phyloP scores from a whole-genome alignment of 2,329 filamentous ascomycete genomes.

The Talaromyces sp. region DNA sequence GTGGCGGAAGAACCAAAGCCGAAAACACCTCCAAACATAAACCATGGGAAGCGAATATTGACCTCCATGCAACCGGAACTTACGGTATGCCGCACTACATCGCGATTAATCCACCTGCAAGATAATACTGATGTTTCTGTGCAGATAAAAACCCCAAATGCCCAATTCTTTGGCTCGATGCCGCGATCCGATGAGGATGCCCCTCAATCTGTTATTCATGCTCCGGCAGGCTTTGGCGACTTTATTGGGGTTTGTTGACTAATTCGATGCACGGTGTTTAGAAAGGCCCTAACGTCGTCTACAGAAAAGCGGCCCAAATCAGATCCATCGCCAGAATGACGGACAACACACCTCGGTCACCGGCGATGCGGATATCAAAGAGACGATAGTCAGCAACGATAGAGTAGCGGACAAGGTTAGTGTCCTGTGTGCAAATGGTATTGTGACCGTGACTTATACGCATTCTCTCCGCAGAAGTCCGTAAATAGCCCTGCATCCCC shows the following conservation, averaged over 20 bases:
- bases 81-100: constrained; percentile 22
- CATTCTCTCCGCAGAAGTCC: constrained; percentile 24
- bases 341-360: background rate
- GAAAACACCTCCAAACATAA: background rate
- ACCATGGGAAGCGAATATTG: constrained; percentile 16
- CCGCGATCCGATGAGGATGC: constrained; percentile 57
- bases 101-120: background rate
- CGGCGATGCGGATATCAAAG: constrained; percentile 12
- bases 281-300: background rate
- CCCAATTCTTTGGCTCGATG: constrained; percentile 19
- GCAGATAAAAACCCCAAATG: constrained; percentile 32
- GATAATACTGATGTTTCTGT: constrained; percentile 12
- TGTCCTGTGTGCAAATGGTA: background rate
- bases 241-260: constrained; percentile 59
- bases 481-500: constrained; percentile 54
- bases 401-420: constrained; percentile 11
- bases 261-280: background rate
- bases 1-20: background rate
- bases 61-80: constrained; percentile 23
- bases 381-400: constrained; percentile 8
- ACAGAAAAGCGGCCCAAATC: constrained; percentile 10
- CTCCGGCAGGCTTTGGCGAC: constrained; percentile 73
- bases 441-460: background rate
- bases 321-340: constrained; percentile 11
- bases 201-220: constrained; percentile 86